phyloP scores from a whole-genome alignment of 306 rosid species.

The Sindora glabra region DNA sequence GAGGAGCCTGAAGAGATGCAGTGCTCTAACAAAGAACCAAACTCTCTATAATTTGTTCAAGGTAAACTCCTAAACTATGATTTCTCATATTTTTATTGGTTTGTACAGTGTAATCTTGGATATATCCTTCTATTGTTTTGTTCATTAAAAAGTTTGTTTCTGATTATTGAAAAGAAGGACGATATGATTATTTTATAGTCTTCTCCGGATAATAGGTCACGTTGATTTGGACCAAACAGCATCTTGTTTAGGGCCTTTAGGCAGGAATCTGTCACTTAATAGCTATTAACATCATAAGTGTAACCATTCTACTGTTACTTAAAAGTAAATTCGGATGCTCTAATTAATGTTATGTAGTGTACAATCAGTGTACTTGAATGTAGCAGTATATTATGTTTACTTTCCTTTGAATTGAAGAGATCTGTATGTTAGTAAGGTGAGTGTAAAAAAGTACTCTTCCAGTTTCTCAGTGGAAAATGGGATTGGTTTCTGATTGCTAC shows the following conservation, averaged over 20 bases:
- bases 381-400: not conserved
- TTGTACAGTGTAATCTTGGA: not conserved
- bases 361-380: not conserved
- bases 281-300: not conserved
- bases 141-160: not conserved
- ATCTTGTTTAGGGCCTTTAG: not conserved
- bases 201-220: no score
- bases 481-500: slow-evolving; percentile 3
- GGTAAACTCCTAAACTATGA: slow-evolving; percentile 40
- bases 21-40: slow-evolving; percentile 96
- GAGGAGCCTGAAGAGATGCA: slow-evolving; percentile 96
- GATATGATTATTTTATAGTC: no score
- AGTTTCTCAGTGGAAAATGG: not conserved
- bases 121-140: not conserved
- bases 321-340: not conserved
- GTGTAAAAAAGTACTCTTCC: not conserved
- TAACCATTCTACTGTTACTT: not conserved
- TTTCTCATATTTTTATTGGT: slow-evolving; percentile 2
- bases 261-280: not conserved
- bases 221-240: not conserved
- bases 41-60: slow-evolving; percentile 79
- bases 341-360: not conserved
- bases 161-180: no score
- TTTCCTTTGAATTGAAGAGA: not conserved
- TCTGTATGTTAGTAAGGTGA: not conserved